These are phyloP conservation scores for Austroboletus eburneus DNA, from an alignment of 768 basidiomycete genomes.

Conservation along the genomic window DNA sequence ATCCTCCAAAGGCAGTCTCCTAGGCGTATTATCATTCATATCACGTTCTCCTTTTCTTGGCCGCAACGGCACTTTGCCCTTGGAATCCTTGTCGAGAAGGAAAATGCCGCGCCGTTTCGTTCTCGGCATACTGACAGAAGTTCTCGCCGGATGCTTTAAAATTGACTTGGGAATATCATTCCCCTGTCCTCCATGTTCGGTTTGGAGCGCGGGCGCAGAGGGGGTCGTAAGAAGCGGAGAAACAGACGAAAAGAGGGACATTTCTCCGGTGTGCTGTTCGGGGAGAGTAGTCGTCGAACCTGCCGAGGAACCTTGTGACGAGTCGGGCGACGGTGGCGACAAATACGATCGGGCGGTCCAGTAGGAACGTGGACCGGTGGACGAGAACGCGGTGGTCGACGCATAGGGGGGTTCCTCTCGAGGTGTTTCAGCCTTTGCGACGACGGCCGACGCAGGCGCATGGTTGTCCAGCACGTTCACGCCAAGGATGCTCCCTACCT, in stretches of 20 bases:
- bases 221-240: slow-evolving; percentile 17
- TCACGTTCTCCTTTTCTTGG: slow-evolving; percentile 22
- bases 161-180: slow-evolving; percentile 20
- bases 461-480: slow-evolving; percentile 48
- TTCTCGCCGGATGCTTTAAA: slow-evolving; percentile 16
- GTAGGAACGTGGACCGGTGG: slow-evolving; percentile 20
- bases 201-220: slow-evolving; percentile 9
- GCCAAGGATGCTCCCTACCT: slow-evolving; percentile 73
- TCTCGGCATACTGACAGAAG: slow-evolving; percentile 4
- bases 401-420: slow-evolving; percentile 8
- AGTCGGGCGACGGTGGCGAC: slow-evolving; percentile 11
- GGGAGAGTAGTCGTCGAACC: slow-evolving; percentile 12
- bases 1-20: slow-evolving; percentile 1
- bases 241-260: slow-evolving; percentile 22
- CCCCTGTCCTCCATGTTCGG: slow-evolving; percentile 6
- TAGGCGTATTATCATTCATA: slow-evolving; percentile 16
- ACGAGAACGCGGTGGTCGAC: slow-evolving; percentile 20
- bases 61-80: slow-evolving; percentile 6
- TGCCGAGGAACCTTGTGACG: slow-evolving; percentile 6
- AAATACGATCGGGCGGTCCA: slow-evolving; percentile 18
- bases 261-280: slow-evolving; percentile 8
- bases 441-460: slow-evolving; percentile 3
- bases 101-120: slow-evolving; percentile 11
- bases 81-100: slow-evolving; percentile 10
- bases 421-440: neutral